Evolutionary conservation across 2,329 filamentous ascomycete genomes (phyloP), one percentile per base, ranked within the genome.

Genomic region (Cladophialophora carrionii): DNA sequence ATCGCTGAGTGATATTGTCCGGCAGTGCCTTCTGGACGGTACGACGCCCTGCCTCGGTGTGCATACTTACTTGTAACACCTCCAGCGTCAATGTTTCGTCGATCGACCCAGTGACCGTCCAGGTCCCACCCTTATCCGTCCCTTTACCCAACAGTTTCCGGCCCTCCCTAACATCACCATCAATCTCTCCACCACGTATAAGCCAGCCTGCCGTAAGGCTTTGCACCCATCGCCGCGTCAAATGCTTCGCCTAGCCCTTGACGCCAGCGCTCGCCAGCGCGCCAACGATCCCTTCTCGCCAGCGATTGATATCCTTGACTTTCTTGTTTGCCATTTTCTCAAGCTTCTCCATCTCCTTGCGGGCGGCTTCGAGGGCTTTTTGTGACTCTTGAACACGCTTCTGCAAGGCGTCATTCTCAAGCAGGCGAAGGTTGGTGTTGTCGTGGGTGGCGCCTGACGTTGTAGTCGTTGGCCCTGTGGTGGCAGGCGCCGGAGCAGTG

Each of bases 341-440:
- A 41, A 79, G 72, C 4, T 73, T 64, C 61, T 81, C 82, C 71
- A 92, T 87, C 65, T 94, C 88, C 70, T 83, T 83, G 75, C 88
- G 87, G 70, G 93, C 84, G 9, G 81, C 81, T 70, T 92, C 89
- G 78, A 92, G 88, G 76, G 94, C 89, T 60, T 87, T 85, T 31
- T 80, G 78, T 4, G 78, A 78, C 53, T 75, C 76, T 51, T 74
- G 69, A 12, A 79, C 74, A 57, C 80, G 77, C 14, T 73, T 70
- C 48, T 75, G 74, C 26, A 81, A 70, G 43, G 79, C 76, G 37
- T 78, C 76, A 41, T 76, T 73, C 17, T 78, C 77, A 74, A 81
- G 76, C 5, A 74, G 78, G 29, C 78, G 75, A 9, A 81, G 62
- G 56, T 71, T 70, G 14, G 68, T 46, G n/a, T 54, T 56, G 48